These are phyloP conservation scores for Xylaria sp. DNA, from an alignment of 2,329 filamentous ascomycete genomes.

Conservation along the genomic window DNA sequence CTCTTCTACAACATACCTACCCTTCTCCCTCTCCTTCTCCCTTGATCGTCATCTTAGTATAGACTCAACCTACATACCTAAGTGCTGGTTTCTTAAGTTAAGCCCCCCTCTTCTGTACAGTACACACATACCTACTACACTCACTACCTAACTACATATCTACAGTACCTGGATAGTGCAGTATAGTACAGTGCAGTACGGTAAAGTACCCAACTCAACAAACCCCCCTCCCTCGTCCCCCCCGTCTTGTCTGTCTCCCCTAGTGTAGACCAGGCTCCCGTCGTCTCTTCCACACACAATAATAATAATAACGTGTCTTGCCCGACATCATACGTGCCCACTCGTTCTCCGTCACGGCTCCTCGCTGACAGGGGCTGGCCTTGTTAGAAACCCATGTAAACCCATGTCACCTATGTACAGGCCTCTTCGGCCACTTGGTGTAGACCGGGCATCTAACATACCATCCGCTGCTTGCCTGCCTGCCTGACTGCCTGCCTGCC, in stretches of 20 bases:
- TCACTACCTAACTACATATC: neutral
- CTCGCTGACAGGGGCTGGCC: slow-evolving; percentile 46
- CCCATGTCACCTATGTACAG: slow-evolving; percentile 35
- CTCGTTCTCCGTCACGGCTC: slow-evolving; percentile 34
- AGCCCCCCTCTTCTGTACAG: slow-evolving; percentile 25
- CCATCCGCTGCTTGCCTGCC: slow-evolving; percentile 3
- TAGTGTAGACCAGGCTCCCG: slow-evolving; percentile 33
- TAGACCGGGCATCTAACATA: slow-evolving; percentile 23
- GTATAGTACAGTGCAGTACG: neutral
- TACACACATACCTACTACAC: neutral
- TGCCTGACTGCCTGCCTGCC: neutral
- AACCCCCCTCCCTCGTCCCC: neutral
- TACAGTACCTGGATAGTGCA: neutral
- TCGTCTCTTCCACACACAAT: neutral
- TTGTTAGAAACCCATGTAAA: slow-evolving; percentile 33
- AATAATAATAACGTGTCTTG: slow-evolving; percentile 16
- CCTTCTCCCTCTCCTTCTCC: slow-evolving; percentile 15
- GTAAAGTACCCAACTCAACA: neutral
- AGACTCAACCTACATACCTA: slow-evolving; percentile 35
- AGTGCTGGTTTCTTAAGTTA: slow-evolving; percentile 36
- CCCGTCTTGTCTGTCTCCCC: slow-evolving; percentile 34
- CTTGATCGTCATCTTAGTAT: slow-evolving; percentile 45
- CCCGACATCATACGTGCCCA: slow-evolving; percentile 37
- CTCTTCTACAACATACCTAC: neutral
- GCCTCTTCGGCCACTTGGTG: slow-evolving; percentile 21